These are phyloP conservation scores for Paraphaeosphaeria sporulosa DNA, from an alignment of 2,329 filamentous ascomycete species.

Conservation along the genomic window DNA sequence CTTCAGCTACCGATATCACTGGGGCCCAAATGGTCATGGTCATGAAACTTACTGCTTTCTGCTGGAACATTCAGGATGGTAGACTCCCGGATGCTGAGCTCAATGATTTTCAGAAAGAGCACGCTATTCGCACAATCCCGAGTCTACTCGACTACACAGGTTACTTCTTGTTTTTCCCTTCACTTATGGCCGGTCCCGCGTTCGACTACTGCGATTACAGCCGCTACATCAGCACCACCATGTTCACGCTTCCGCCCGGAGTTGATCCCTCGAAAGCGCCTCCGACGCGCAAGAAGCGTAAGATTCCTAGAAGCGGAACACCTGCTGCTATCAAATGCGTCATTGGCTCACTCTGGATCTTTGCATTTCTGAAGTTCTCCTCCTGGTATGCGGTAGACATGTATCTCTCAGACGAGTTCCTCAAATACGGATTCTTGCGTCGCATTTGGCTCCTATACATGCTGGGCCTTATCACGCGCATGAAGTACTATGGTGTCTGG, in stretches of 20 bases:
- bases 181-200: conserved; percentile 85
- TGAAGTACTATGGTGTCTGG: conserved; percentile 99
- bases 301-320: conserved; percentile 87
- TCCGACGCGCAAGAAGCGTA: conserved; percentile 85
- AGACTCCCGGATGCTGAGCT: conserved; percentile 78
- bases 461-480: conserved; percentile 79
- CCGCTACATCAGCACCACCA: conserved; percentile 89
- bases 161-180: conserved; percentile 95
- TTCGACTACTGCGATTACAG: conserved; percentile 96
- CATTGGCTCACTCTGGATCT: conserved; percentile 79
- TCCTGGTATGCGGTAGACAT: conserved; percentile 70
- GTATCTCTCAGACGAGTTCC: conserved; percentile 71
- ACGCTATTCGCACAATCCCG: conserved; percentile 78
- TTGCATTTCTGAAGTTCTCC: conserved; percentile 76
- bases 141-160: conserved; percentile 80
- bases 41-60: conserved; percentile 97
- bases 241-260: conserved; percentile 86
- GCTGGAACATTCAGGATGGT: conserved; percentile 97
- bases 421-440: conserved; percentile 71
- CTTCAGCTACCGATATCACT: conserved; percentile 82
- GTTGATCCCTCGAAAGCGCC: conserved; percentile 87
- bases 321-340: conserved; percentile 81
- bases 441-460: conserved; percentile 84
- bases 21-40: conserved; percentile 96
- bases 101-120: conserved; percentile 85